Conservation (phyloP, 75 land plant genomes). For the Larix kaempferi region DNA sequence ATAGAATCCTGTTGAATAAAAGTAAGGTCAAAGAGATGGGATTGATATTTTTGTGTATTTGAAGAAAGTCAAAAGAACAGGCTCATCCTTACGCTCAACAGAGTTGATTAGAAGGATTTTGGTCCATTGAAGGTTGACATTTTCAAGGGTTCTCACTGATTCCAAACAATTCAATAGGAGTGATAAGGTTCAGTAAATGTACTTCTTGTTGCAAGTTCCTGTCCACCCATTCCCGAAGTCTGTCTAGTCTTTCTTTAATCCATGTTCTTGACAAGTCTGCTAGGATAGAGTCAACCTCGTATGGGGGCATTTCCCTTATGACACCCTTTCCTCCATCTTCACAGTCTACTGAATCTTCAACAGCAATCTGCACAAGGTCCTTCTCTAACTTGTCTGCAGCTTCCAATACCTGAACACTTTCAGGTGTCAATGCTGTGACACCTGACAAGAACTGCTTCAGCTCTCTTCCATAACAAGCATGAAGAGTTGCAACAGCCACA, state of each 20-base stretch:
- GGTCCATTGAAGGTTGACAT: not conserved
- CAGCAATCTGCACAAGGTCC: constrained; percentile 87
- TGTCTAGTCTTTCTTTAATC: constrained; percentile 72
- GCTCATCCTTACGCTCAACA: not conserved
- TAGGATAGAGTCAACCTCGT: constrained; percentile 74
- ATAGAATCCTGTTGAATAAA: not conserved
- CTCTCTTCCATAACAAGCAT: constrained; percentile 90
- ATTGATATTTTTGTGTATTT: not conserved
- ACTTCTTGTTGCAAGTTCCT: constrained; percentile 91
- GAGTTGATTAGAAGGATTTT: not conserved
- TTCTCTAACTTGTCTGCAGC: constrained; percentile 87
- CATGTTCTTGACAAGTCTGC: constrained; percentile 67
- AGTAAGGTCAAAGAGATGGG: not conserved
- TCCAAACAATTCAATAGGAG: not conserved
- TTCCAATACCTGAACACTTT: constrained; percentile 70
- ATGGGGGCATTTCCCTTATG: constrained; percentile 96
- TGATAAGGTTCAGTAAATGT: constrained; percentile 4
- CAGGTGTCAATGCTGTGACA: constrained; percentile 63
- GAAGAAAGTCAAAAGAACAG: not conserved
- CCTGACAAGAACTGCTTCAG: constrained; percentile 78
- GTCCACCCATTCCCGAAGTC: constrained; percentile 77
- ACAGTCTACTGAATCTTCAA: constrained; percentile 93
- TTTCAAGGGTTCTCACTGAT: not conserved
- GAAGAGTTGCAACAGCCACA: constrained; percentile 94
- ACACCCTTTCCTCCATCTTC: constrained; percentile 97